These are phyloP conservation scores for Lunularia cruciata DNA, from an alignment of 225 moss, liverwort and hornwort genomes.

Conservation along the genomic window DNA sequence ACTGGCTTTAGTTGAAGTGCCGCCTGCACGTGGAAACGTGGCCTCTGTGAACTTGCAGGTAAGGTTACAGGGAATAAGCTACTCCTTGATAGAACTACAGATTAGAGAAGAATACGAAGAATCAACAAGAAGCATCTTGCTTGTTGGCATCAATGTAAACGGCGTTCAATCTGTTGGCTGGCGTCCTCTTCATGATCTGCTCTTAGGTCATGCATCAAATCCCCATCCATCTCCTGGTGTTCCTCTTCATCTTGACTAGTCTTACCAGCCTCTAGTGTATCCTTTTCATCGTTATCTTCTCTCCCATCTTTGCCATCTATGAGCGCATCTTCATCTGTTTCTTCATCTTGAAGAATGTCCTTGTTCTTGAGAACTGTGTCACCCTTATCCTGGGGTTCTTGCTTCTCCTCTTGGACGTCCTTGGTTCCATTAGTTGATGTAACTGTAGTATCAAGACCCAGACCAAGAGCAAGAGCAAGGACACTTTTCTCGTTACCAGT, in stretches of 20 bases:
- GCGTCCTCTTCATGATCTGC: slow-evolving; percentile 27
- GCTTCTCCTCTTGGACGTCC: neutral
- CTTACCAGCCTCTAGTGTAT: slow-evolving; percentile 9
- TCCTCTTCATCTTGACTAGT: slow-evolving; percentile 32
- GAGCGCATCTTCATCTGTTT: slow-evolving; percentile 33
- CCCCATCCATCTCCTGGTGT: slow-evolving; percentile 26
- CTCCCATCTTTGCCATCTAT: slow-evolving; percentile 4
- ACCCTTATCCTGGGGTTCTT: slow-evolving; percentile 15
- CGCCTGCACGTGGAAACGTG: slow-evolving; percentile 7
- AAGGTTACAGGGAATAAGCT: neutral
- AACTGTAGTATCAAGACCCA: slow-evolving; percentile 25
- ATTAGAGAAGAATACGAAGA: neutral
- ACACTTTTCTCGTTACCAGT: slow-evolving; percentile 3
- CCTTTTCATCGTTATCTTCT: slow-evolving; percentile 26
- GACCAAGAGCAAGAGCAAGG: slow-evolving; percentile 11
- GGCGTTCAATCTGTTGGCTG: slow-evolving; percentile 19
- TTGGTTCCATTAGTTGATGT: slow-evolving; percentile 25
- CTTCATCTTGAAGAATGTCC: slow-evolving; percentile 14
- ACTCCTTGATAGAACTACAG: neutral
- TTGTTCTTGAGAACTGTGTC: slow-evolving; percentile 6
- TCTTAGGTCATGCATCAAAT: slow-evolving; percentile 17
- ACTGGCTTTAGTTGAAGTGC: neutral
- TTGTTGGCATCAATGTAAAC: neutral
- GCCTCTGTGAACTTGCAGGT: neutral
- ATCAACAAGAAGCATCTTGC: neutral